A percentile compares a stretch with the other conserved stretches of the same genome.
phyloP scores from a whole-genome alignment of 768 basidiomycete genomes.

The Lactarius sp. region DNA sequence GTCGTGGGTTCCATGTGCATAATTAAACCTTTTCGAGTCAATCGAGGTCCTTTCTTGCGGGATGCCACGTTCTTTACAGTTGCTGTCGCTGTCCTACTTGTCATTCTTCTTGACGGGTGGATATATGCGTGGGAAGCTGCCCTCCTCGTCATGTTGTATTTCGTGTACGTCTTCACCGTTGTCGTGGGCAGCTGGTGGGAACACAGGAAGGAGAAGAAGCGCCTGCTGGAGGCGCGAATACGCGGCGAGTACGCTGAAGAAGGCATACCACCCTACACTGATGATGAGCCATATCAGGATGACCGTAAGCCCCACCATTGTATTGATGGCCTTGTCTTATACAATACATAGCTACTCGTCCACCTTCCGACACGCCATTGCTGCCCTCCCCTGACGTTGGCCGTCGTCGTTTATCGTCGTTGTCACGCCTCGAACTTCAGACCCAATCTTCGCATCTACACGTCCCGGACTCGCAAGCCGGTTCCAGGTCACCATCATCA shows the following conservation, averaged over 20 bases:
- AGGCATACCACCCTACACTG: slow-evolving; percentile 35
- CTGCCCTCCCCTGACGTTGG: slow-evolving; percentile 28
- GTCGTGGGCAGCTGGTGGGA: slow-evolving; percentile 76
- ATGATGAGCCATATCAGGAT: slow-evolving; percentile 54
- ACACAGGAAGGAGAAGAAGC: slow-evolving; percentile 45
- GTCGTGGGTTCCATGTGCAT: slow-evolving; percentile 98
- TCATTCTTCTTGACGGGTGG: slow-evolving; percentile 70
- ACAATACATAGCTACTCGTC: slow-evolving; percentile 23
- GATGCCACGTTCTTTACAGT: slow-evolving; percentile 94
- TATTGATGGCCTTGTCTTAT: slow-evolving; percentile 6
- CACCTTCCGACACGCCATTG: slow-evolving; percentile 18
- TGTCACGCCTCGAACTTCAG: slow-evolving; percentile 37
- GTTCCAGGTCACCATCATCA: slow-evolving; percentile 40
- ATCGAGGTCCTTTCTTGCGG: slow-evolving; percentile 75
- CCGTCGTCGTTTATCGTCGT: slow-evolving; percentile 36
- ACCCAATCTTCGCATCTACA: slow-evolving; percentile 41
- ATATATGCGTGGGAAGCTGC: slow-evolving; percentile 72
- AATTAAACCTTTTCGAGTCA: slow-evolving; percentile 89
- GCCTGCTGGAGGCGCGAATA: slow-evolving; percentile 45
- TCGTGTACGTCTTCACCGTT: slow-evolving; percentile 72
- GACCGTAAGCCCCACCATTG: slow-evolving; percentile 43
- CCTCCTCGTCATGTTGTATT: slow-evolving; percentile 66
- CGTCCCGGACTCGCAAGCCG: slow-evolving; percentile 39
- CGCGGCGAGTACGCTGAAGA: slow-evolving; percentile 58
- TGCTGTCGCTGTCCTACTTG: slow-evolving; percentile 70